Evolutionary conservation across 1,284 basidiomycete genomes (phyloP).

Genomic region (Rhodotorula sp.): DNA sequence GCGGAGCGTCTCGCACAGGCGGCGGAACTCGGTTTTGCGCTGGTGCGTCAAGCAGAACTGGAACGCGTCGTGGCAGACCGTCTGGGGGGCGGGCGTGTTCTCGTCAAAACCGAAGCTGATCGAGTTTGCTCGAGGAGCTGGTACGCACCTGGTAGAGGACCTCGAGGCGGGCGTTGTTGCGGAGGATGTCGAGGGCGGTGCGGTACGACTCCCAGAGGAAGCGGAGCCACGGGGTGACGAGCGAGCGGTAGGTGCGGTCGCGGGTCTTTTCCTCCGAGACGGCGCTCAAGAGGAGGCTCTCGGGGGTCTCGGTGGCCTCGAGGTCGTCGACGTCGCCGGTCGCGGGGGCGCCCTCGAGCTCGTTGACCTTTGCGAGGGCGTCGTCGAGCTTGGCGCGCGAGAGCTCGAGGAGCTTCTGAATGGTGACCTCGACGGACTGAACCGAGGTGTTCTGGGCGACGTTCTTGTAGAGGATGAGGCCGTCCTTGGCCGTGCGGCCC

Average conservation of each 20-base stretch:
- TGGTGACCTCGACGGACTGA: conserved; percentile 86
- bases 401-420: conserved; percentile 83
- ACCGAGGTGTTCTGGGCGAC: conserved; percentile 85
- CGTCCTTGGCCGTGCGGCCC: conserved; percentile 90
- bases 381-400: conserved; percentile 84
- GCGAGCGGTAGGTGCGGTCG: conserved; percentile 90
- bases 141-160: conserved; percentile 84
- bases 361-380: conserved; percentile 73
- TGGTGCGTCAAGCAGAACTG: conserved; percentile 92
- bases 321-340: conserved; percentile 53
- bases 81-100: conserved; percentile 55
- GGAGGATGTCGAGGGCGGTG: conserved; percentile 92
- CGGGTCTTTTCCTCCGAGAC: conserved; percentile 90
- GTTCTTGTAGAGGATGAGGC: conserved; percentile 82
- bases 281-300: conserved; percentile 82
- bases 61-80: conserved; percentile 96
- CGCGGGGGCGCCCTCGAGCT: conserved; percentile 67
- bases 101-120: too few relatives aligned
- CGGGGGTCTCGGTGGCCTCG: conserved; percentile 77
- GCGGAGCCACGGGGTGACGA: conserved; percentile 97
- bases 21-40: conserved; percentile 96
- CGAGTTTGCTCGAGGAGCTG: too few relatives aligned
- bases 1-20: conserved; percentile 93
- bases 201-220: conserved; percentile 99
- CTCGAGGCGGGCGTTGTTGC: conserved; percentile 95